These are phyloP conservation scores for Penicillium paradoxum DNA, from an alignment of 495 filamentous ascomycete genomes.

Conservation along the genomic window DNA sequence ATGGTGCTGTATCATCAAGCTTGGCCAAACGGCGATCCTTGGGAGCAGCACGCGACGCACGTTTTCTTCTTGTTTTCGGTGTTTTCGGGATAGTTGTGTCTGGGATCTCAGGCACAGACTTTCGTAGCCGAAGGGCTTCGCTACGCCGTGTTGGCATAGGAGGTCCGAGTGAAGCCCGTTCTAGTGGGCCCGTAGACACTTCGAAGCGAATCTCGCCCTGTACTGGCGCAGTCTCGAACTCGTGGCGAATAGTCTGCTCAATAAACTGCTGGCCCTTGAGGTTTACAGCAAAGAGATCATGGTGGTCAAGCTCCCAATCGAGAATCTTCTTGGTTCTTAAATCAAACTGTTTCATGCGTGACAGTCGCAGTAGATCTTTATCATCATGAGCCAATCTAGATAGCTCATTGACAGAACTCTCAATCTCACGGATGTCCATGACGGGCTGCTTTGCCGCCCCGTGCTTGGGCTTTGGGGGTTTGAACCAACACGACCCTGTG, in stretches of 20 bases:
- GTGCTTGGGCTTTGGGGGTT: background rate
- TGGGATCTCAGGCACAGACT: background rate
- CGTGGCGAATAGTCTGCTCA: conserved; percentile 30
- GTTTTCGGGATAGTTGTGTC: background rate
- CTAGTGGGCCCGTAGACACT: conserved; percentile 12
- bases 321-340: conserved; percentile 26
- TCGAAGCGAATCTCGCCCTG: conserved; percentile 34
- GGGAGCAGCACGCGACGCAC: background rate
- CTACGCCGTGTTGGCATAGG: conserved; percentile 6
- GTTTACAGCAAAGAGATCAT: conserved; percentile 24
- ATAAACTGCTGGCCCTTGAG: conserved; percentile 26
- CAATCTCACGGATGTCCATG: conserved; percentile 12
- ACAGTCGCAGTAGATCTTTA: background rate
- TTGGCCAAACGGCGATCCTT: conserved; percentile 26
- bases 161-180: background rate
- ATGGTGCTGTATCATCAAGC: conserved; percentile 20
- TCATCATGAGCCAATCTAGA: conserved; percentile 11
- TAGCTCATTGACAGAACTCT: conserved; percentile 29
- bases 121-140: background rate
- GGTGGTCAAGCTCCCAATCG: conserved; percentile 35
- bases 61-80: background rate
- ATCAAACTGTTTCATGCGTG: conserved; percentile 16
- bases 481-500: conserved; percentile 22
- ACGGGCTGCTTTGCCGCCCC: background rate
- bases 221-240: conserved; percentile 31